phyloP scores from a whole-genome alignment of 2,329 filamentous ascomycete species.

The Colletotrichum gigasporum region DNA sequence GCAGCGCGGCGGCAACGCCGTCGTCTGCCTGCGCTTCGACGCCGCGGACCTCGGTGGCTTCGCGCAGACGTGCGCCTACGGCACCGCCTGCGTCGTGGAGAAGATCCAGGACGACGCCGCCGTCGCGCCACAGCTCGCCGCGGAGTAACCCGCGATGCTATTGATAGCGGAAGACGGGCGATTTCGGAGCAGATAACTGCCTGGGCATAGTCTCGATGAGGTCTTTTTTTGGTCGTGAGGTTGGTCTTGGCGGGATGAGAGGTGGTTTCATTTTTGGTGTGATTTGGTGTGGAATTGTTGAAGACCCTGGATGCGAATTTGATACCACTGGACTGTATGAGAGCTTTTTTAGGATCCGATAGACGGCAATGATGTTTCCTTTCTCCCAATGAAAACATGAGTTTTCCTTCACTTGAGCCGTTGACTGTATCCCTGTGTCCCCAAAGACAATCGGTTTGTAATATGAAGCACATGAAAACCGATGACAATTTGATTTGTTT shows the following conservation, averaged over 20 bases:
- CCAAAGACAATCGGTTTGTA: too few relatives aligned
- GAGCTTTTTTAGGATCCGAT: background rate
- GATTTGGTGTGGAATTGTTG: background rate
- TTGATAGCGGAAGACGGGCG: too few relatives aligned
- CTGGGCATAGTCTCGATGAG: too few relatives aligned
- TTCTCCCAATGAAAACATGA: too few relatives aligned
- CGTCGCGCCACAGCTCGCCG: conserved; percentile 28
- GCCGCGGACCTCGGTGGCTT: conserved; percentile 63
- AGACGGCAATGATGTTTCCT: too few relatives aligned
- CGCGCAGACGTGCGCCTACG: conserved; percentile 68
- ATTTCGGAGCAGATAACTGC: too few relatives aligned
- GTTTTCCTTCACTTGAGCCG: too few relatives aligned
- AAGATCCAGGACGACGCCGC: conserved; percentile 53
- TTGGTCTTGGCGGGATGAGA: background rate
- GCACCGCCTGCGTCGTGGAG: conserved; percentile 66
- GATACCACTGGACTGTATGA: background rate
- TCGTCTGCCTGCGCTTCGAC: conserved; percentile 69
- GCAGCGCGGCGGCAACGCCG: conserved; percentile 66
- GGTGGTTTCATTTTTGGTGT: background rate
- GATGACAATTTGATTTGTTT: too few relatives aligned
- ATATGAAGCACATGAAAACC: too few relatives aligned
- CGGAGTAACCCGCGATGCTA: too few relatives aligned
- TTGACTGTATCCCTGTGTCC: too few relatives aligned
- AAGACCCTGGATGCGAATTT: background rate
- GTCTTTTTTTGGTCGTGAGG: too few relatives aligned